Base-by-base conservation (phyloP, 2,329 filamentous ascomycete genomes). In the Phialophora tarda region DNA sequence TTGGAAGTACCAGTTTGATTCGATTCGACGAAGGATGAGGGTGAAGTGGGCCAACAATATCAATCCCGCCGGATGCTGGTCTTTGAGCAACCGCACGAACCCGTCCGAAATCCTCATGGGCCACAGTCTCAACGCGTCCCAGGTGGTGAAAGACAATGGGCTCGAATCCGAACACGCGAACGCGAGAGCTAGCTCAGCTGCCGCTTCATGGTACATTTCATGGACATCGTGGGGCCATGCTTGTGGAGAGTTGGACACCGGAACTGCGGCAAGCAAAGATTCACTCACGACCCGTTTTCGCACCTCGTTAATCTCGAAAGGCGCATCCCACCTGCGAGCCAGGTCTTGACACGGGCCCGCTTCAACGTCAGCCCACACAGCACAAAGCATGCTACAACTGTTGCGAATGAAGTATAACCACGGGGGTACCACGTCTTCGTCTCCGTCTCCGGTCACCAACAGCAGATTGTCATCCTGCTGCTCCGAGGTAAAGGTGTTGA, bases 21-120 rank as follows among this genome's bases (percentile, higher is more conserved):
- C 78, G 5, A 77, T 71, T 5, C 71, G 71, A 24, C 74, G 73
- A 2, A 81, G 68, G 7, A 78, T 68, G 12, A 77, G 73, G 14
- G 76, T 74, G 64, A 79, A 82, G 60, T 79, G 73, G 53, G 78
- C 76, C 14, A 81, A 63, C 24, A 81, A 65, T 2, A 77, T 73
- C 23, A 82, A 67, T 1, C 78, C 76, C 1, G 74, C 75, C 7
- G 77, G 73, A 17, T 77, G 72, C 24, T 71, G 70, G 44, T 75
- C 70, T 5, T 74, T 74, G 1, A 81, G 63, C 53, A 76, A 62
- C 1, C 65, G 63, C 21, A 78, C 63, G 61, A 77, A 81, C 4
- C 71, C 74, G 1, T 73, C 62, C 4, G 72, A 70, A 4, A 81
- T 66, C 8, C 75, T 73, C 41, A 78, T 70, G 7, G 79, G 78